Percentiles rank a stretch among this genome's conserved stretches.
Conservation (phyloP, 345 rosid genomes). For the Murraya koenigii region DNA sequence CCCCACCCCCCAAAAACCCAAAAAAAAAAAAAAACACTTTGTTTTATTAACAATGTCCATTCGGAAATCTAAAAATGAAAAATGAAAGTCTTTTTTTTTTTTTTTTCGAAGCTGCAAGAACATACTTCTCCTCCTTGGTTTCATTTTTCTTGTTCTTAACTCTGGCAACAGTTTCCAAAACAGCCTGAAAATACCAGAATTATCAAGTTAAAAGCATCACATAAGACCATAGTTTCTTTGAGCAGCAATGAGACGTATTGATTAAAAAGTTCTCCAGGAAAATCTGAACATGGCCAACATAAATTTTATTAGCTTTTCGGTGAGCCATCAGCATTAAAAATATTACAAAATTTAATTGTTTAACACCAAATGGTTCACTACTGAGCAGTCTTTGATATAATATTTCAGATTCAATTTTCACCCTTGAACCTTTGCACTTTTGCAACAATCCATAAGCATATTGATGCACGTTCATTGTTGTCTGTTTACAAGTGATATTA, state of each 20-base stretch:
- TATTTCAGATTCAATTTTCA: background rate
- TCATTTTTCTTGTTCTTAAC: conserved; percentile 84
- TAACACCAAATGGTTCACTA: background rate
- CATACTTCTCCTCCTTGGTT: conserved; percentile 86
- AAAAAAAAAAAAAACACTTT: background rate
- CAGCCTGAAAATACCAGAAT: conserved; percentile 58
- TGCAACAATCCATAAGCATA: background rate
- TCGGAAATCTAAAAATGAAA: background rate
- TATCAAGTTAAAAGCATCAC: background rate
- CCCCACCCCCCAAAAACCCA: no score
- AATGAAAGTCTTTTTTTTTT: background rate
- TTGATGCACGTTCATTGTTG: background rate
- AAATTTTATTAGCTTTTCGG: background rate
- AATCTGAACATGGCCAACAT: background rate
- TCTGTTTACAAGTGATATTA: background rate
- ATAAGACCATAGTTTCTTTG: background rate
- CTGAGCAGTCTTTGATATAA: background rate
- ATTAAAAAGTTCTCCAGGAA: background rate
- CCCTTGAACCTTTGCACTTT: background rate
- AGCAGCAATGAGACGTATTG: background rate
- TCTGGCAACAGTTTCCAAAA: conserved; percentile 88
- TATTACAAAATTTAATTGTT: background rate
- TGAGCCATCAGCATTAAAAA: background rate
- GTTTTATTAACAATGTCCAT: background rate
- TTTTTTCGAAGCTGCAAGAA: conserved; percentile 12